phyloP scores from a whole-genome alignment of 345 rosid species.

The Lepidium africanum region DNA sequence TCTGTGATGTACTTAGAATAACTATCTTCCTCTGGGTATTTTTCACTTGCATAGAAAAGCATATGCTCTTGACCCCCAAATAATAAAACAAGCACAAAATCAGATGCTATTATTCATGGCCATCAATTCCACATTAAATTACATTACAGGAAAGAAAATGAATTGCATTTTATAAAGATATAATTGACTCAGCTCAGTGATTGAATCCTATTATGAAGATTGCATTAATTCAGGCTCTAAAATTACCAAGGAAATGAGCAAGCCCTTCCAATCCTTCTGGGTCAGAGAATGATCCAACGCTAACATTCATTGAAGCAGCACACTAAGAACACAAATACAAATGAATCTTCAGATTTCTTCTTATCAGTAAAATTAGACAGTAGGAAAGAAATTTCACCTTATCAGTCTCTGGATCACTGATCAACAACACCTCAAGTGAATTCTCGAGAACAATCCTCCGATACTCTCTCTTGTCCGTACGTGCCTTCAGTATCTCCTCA shows the following conservation, averaged over 20 bases:
- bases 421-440: constrained; percentile 65
- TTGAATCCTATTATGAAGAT: not conserved
- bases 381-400: constrained; percentile 32
- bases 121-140: not conserved
- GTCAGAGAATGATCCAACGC: constrained; percentile 67
- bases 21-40: constrained; percentile 78
- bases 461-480: constrained; percentile 70
- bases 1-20: constrained; percentile 63
- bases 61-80: constrained; percentile 58
- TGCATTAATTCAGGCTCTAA: not conserved
- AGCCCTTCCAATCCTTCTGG: constrained; percentile 83
- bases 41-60: constrained; percentile 91
- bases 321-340: constrained; percentile 37
- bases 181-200: not conserved
- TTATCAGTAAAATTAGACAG: not conserved
- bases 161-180: not conserved
- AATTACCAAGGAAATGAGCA: constrained; percentile 89
- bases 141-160: not conserved
- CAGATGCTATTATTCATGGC: not conserved
- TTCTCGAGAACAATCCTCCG: constrained; percentile 54
- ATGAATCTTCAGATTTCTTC: not conserved
- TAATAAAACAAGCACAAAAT: not conserved
- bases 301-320: constrained; percentile 84
- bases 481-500: constrained; percentile 49
- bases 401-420: constrained; percentile 79